Evolutionary conservation across 441 rosid species (phyloP), one percentile per base, ranked within the genome.

Genomic region (Brassica balearica): DNA sequence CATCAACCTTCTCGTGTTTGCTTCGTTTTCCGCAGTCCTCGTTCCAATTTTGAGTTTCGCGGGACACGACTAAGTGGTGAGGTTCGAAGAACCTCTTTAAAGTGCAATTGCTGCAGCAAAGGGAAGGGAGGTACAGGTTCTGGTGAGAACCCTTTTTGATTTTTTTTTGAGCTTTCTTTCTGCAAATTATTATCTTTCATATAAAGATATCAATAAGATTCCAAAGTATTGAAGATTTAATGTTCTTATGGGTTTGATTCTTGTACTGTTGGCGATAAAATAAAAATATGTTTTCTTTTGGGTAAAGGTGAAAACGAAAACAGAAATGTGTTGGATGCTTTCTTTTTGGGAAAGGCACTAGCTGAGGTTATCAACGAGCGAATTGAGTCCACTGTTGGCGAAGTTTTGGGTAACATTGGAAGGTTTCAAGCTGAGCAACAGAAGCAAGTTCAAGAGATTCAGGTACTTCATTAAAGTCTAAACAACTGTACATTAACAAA

Each of bases 271-370:
- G 14, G 38, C 4, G 8, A 22, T 59, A 3, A 38, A 36, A 20
- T 12, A 25, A 15, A 61, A 60, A 62, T 8, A 3, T 4, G n/a
- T 20, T 59, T 60, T 12, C 5, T 32, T 29, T 19, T 38, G 20
- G 22, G 20, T 77, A 76, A 74, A 94, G 98, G 90, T 77, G 93
- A 87, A 25, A 75, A 79, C 69, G 97, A 89, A 23, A 91, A 90
- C 82, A 86, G 65, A 68, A 85, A 32, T 72, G 87, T 92, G 46
- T 70, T 95, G 76, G 97, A 95, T 84, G 97, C 97, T 1, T 95
- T 95, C 84, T 95, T 95, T 89, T 80, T 92, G 86, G 98, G 98
- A n/a, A 95, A 91, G 81, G 98, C 97, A 83, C 67, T 95, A 63
- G 97, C 94, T 29, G 98, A 95, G 74, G 93, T 95, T 2, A 77